These are phyloP conservation scores for Xylaria sp. DNA, from an alignment of 2,329 filamentous ascomycete species.

Conservation along the genomic window DNA sequence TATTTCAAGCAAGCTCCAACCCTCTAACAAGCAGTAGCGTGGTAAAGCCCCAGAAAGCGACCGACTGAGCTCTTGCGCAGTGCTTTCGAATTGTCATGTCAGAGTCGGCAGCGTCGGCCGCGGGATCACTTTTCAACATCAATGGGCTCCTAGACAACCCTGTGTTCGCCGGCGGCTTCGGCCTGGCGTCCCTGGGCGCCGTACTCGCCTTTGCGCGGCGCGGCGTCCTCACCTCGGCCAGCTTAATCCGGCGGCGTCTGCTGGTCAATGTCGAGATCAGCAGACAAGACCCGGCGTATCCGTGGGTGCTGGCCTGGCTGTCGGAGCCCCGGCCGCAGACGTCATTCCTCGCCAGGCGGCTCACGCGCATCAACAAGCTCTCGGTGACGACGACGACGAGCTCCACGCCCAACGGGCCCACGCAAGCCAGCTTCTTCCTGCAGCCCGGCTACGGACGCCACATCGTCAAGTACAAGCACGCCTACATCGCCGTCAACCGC, in stretches of 20 bases:
- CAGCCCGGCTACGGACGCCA: conserved; percentile 93
- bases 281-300: conserved; percentile 91
- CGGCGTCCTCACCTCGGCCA: conserved; percentile 76
- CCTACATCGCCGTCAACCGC: conserved; percentile 87
- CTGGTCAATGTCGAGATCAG: conserved; percentile 97
- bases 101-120: conserved; percentile 40
- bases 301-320: conserved; percentile 95
- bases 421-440: conserved; percentile 83
- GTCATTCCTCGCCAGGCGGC: conserved; percentile 68
- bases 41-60: no score
- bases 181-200: conserved; percentile 88
- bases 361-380: conserved; percentile 70
- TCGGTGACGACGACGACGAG: conserved; percentile 66
- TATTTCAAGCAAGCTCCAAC: no score
- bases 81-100: conserved; percentile 44
- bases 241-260: conserved; percentile 82
- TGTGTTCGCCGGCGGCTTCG: conserved; percentile 79
- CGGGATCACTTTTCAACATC: conserved; percentile 56
- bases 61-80: background rate
- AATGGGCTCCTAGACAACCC: conserved; percentile 72
- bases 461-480: conserved; percentile 84
- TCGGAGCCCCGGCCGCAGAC: conserved; percentile 77
- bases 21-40: no score
- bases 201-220: conserved; percentile 83
- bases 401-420: conserved; percentile 72